Conservation (phyloP, 2,329 filamentous ascomycete species). For the Didymella exigua region DNA sequence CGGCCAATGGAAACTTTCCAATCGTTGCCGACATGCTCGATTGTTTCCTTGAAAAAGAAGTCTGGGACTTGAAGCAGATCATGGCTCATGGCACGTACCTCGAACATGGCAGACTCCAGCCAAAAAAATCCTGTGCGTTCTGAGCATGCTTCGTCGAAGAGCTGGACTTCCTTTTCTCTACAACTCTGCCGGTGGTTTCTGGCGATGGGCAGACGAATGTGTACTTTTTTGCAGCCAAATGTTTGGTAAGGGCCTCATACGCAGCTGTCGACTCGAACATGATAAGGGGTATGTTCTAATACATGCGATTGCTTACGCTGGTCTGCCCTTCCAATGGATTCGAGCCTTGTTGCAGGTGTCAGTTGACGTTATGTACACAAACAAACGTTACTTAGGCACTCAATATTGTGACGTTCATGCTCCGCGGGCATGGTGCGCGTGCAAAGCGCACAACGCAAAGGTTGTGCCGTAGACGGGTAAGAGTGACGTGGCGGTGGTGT, state of each 20-base stretch:
- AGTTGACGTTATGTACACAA: neutral
- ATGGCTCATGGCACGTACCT: constrained; percentile 12
- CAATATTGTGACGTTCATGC: neutral
- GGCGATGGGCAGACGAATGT: constrained; percentile 30
- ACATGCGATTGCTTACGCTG: neutral
- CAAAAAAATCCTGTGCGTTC: constrained; percentile 29
- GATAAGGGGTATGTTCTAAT: neutral
- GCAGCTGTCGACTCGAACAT: constrained; percentile 18
- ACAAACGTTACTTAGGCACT: constrained; percentile 4
- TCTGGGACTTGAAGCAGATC: neutral
- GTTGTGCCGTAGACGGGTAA: constrained; percentile 16
- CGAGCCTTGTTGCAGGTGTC: neutral
- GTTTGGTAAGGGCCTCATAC: constrained; percentile 21
- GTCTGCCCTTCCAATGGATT: neutral
- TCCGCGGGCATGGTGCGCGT: constrained; percentile 2
- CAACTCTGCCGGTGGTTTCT: constrained; percentile 28
- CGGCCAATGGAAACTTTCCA: neutral
- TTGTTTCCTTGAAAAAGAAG: neutral
- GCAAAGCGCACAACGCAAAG: constrained; percentile 1
- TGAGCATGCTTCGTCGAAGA: constrained; percentile 21
- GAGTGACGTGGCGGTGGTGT: constrained; percentile 23
- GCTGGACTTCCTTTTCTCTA: constrained; percentile 21
- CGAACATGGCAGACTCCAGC: constrained; percentile 29
- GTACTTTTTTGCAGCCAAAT: constrained; percentile 22
- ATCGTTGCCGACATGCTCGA: neutral